phyloP scores from a whole-genome alignment of 441 rosid species.

The Aleurites moluccanus region DNA sequence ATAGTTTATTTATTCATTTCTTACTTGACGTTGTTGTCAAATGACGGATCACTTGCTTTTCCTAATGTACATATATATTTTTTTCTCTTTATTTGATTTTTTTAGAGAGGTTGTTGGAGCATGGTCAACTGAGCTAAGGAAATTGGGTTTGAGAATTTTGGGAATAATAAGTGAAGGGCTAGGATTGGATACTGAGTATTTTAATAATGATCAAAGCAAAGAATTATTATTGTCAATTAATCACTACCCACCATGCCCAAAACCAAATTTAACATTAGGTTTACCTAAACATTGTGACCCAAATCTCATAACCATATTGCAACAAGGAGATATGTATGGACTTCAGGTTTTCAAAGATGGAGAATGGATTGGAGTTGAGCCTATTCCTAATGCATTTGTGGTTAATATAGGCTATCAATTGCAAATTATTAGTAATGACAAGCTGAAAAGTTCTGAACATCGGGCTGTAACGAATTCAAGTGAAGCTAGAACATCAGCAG shows the following conservation, averaged over 20 bases:
- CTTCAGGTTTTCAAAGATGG: slow-evolving; percentile 45
- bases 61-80: no score
- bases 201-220: slow-evolving; percentile 12
- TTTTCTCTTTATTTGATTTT: no score
- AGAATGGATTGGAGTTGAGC: slow-evolving; percentile 37
- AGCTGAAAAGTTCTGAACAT: no score
- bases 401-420: slow-evolving; percentile 29
- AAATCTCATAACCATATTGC: slow-evolving; percentile 29
- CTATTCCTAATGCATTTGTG: slow-evolving; percentile 36
- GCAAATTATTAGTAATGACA: slow-evolving; percentile 35
- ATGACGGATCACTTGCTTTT: no score
- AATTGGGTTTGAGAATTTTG: no score
- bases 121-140: no score
- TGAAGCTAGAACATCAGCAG: no score
- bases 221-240: slow-evolving; percentile 20
- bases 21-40: no score
- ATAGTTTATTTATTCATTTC: no score
- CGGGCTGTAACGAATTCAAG: no score
- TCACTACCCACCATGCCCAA: slow-evolving; percentile 40
- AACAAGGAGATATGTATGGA: slow-evolving; percentile 33
- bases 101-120: no score
- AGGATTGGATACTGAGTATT: slow-evolving; percentile 31
- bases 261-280: slow-evolving; percentile 37
- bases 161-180: slow-evolving; percentile 41
- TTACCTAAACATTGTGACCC: slow-evolving; percentile 33